phyloP scores from a whole-genome alignment of 768 basidiomycete genomes.

The Pluteus cervinus region DNA sequence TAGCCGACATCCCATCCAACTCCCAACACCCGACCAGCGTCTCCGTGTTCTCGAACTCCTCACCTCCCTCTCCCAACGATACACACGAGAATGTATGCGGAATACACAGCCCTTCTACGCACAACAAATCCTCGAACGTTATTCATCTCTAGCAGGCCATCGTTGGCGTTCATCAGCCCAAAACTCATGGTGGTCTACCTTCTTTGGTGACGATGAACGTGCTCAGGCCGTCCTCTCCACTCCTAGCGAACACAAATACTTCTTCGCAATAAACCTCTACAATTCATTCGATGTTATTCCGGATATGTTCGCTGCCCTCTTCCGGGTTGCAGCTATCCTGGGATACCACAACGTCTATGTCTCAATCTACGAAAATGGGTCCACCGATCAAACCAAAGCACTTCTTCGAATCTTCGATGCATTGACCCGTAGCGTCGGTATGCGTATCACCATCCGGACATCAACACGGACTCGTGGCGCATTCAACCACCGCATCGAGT shows the following conservation, averaged over 20 bases:
- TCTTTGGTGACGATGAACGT: conserved; percentile 42
- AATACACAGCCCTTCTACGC: conserved; percentile 78
- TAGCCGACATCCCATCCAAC: conserved; percentile 56
- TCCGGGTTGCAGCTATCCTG: conserved; percentile 84
- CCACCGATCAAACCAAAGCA: conserved; percentile 98
- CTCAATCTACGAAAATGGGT: conserved; percentile 98
- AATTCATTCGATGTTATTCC: conserved; percentile 99
- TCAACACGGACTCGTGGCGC: conserved; percentile 89
- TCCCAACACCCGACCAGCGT: conserved; percentile 82
- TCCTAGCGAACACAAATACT: conserved; percentile 87
- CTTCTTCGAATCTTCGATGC: conserved; percentile 93
- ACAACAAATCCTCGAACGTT: conserved; percentile 82
- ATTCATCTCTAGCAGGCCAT: conserved; percentile 79
- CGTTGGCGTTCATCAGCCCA: conserved; percentile 48
- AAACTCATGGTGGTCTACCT: conserved; percentile 53
- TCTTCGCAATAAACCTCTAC: conserved; percentile 98
- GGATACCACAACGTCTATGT: conserved; percentile 98
- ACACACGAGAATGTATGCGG: conserved; percentile 90
- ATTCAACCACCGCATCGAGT: conserved; percentile 99
- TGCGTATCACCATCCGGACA: conserved; percentile 90
- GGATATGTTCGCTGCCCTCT: conserved; percentile 94
- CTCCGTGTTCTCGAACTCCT: conserved; percentile 81
- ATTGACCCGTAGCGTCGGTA: conserved; percentile 80
- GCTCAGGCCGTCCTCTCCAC: conserved; percentile 29
- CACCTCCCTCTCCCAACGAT: conserved; percentile 81